These are phyloP conservation scores for Nicotiana obtusifolia DNA, from an alignment of 257 asterid species.

Conservation along the genomic window DNA sequence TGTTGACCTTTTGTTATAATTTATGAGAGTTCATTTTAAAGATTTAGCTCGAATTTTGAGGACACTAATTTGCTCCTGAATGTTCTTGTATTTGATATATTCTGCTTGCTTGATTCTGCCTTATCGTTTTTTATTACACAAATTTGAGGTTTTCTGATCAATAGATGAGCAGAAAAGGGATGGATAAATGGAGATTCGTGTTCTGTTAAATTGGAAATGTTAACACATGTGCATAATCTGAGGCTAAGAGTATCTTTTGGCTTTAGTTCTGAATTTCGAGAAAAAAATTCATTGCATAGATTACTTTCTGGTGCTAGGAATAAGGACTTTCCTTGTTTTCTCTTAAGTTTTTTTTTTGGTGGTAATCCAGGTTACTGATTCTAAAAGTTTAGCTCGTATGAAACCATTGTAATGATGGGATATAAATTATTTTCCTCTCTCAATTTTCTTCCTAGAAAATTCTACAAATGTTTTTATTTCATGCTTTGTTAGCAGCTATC, in stretches of 20 bases:
- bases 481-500: not conserved
- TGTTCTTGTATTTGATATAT: not conserved
- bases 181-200: not conserved
- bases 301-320: not conserved
- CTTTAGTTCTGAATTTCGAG: not conserved
- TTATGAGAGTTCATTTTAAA: not conserved
- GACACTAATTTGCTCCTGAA: not conserved
- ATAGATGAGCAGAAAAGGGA: not conserved
- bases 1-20: not conserved
- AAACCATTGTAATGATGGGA: not conserved
- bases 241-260: not conserved
- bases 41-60: not conserved
- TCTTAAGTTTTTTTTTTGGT: not conserved
- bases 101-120: not conserved
- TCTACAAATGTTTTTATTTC: not conserved
- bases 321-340: not conserved
- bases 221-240: not conserved
- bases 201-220: not conserved
- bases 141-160: not conserved
- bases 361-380: not conserved
- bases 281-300: not conserved
- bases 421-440: not conserved
- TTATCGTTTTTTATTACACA: not conserved
- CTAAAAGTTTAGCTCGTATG: not conserved
- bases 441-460: not conserved